A percentile compares a stretch with the other conserved stretches of the same genome.
phyloP scores from a whole-genome alignment of 805 yeast species.

The Metschnikowia koreensis region DNA sequence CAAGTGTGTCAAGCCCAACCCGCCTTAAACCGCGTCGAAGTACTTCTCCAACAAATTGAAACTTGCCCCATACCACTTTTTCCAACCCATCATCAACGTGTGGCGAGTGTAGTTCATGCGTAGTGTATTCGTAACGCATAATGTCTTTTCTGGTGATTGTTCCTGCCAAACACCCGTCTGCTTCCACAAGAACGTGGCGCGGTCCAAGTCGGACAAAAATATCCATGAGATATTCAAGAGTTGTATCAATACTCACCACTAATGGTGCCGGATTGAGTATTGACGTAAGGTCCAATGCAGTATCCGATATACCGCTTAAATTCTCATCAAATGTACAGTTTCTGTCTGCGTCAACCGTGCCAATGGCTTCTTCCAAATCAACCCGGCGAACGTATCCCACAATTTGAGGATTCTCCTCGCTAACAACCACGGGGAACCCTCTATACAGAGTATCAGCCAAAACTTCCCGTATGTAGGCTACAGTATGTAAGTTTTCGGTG shows the following conservation, averaged over 20 bases:
- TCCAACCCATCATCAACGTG: constrained; percentile 25
- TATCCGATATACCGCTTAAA: constrained; percentile 1
- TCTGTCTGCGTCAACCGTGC: constrained; percentile 7
- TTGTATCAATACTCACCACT: constrained; percentile 49
- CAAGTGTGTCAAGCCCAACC: constrained; percentile 3
- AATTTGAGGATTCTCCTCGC: constrained; percentile 35
- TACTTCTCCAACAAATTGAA: constrained; percentile 3
- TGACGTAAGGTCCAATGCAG: constrained; percentile 23
- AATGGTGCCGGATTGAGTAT: constrained; percentile 59
- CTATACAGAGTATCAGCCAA: constrained; percentile 35
- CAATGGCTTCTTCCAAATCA: constrained; percentile 27
- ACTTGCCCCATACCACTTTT: constrained; percentile 32
- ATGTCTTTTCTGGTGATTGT: constrained; percentile 84
- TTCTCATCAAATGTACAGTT: constrained; percentile 19
- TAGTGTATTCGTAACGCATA: constrained; percentile 54
- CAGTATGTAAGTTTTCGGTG: constrained; percentile 25
- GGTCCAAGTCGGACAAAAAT: constrained; percentile 82
- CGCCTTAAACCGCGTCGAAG: background rate
- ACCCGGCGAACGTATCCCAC: constrained; percentile 46
- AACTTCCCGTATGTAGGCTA: constrained; percentile 32
- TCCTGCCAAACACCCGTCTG: constrained; percentile 63
- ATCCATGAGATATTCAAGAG: constrained; percentile 61
- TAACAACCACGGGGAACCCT: constrained; percentile 55
- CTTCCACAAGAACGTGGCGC: constrained; percentile 62
- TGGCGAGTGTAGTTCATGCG: constrained; percentile 25